Percentiles rank a stretch among this genome's conserved stretches.
Evolutionary conservation across 495 filamentous ascomycete species (phyloP).

Genomic region (Hyaloscypha bicolor): DNA sequence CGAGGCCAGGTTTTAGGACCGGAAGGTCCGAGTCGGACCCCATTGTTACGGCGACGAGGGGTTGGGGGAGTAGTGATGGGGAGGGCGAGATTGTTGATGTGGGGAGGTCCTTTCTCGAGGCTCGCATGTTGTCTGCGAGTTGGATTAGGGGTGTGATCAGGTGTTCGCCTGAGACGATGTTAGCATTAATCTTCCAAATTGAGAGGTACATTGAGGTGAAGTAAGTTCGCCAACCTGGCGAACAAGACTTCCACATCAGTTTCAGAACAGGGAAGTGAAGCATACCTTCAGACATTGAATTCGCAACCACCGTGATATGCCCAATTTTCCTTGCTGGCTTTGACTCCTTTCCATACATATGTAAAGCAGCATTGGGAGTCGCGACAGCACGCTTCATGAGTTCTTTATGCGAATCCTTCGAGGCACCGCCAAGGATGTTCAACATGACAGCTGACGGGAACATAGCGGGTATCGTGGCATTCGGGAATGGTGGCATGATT

Average conservation of each 20-base stretch:
- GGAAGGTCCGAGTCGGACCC: constrained; percentile 93
- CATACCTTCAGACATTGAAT: constrained; percentile 62
- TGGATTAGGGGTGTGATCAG: constrained; percentile 68
- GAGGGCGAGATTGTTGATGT: constrained; percentile 32
- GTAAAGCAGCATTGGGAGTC: constrained; percentile 64
- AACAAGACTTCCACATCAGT: too few relatives aligned
- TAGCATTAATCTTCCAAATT: neutral
- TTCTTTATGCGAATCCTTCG: constrained; percentile 66
- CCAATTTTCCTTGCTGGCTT: constrained; percentile 93
- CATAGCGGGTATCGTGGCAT: constrained; percentile 59
- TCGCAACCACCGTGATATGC: constrained; percentile 76
- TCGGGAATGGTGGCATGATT: constrained; percentile 60
- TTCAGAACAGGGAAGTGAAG: too few relatives aligned
- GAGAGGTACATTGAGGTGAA: neutral
- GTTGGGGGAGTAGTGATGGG: constrained; percentile 44
- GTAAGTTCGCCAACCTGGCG: neutral
- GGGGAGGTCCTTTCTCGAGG: constrained; percentile 49
- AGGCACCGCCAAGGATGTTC: constrained; percentile 86
- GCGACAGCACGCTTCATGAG: constrained; percentile 66
- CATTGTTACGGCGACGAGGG: constrained; percentile 76
- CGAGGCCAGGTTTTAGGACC: constrained; percentile 73
- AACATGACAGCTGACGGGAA: constrained; percentile 81
- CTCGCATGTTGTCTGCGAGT: constrained; percentile 64
- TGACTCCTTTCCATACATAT: constrained; percentile 91
- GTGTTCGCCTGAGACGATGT: constrained; percentile 49